Conservation (phyloP, 2,329 filamentous ascomycete genomes). For the Claviceps africana region DNA sequence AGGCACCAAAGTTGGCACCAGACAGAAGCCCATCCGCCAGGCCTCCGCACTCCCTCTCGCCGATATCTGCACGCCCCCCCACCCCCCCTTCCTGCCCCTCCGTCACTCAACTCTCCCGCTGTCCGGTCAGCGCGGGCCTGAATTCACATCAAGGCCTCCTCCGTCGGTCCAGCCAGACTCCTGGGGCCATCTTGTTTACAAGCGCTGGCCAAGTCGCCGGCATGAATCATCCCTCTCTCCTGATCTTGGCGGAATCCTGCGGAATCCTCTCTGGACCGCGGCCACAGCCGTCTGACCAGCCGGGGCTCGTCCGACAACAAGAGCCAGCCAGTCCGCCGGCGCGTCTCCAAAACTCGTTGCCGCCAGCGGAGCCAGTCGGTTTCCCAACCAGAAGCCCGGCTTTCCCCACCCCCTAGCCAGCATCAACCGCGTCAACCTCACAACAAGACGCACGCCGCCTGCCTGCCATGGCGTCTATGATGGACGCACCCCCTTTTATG, state of each 20-base stretch:
- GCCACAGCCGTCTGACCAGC: neutral
- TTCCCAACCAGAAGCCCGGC: slow-evolving; percentile 2
- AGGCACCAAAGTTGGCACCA: too few species aligned
- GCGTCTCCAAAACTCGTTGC: slow-evolving; percentile 13
- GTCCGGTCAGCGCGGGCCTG: neutral
- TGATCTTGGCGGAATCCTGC: neutral
- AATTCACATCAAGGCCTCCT: neutral
- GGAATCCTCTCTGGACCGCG: neutral
- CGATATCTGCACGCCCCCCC: neutral
- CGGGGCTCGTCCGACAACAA: slow-evolving; percentile 8
- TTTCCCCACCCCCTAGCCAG: slow-evolving; percentile 1
- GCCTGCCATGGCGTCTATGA: too few species aligned
- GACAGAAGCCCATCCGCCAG: too few species aligned
- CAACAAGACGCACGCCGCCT: slow-evolving; percentile 5
- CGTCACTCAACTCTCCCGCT: too few species aligned
- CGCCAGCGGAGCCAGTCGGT: slow-evolving; percentile 8
- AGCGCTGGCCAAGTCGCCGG: neutral
- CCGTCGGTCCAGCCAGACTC: too few species aligned
- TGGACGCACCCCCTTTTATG: too few species aligned
- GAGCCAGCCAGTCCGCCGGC: slow-evolving; percentile 12
- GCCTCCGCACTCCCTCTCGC: neutral
- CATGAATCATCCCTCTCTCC: neutral
- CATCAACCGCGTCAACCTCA: slow-evolving; percentile 1
- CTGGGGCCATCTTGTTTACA: too few species aligned
- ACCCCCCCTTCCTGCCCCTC: neutral